These are phyloP conservation scores for Pythium chondricola DNA, from an alignment of 352 stramenopile species.

Conservation along the genomic window DNA sequence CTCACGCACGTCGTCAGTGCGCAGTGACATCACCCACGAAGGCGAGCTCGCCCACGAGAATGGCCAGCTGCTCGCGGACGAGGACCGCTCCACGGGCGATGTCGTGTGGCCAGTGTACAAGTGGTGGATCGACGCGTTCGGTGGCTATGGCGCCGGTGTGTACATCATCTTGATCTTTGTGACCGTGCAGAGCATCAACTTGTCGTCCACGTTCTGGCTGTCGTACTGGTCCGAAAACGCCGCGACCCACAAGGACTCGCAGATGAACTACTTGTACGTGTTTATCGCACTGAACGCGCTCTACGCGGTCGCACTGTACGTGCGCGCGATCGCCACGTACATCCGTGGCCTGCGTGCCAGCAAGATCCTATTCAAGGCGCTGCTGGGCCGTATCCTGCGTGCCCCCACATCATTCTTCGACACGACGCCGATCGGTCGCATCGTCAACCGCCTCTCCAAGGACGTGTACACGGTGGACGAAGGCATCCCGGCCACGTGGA, in stretches of 20 bases:
- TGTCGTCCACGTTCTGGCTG: conserved; percentile 84
- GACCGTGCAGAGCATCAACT: conserved; percentile 35
- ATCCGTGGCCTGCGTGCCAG: conserved; percentile 48
- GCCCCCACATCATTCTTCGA: conserved; percentile 77
- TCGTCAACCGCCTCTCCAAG: conserved; percentile 77
- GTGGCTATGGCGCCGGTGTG: conserved; percentile 38
- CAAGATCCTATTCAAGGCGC: conserved; percentile 44
- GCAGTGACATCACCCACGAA: conserved; percentile 45
- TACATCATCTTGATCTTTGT: conserved; percentile 43
- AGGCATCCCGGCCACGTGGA: conserved; percentile 49
- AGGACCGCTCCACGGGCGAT: conserved; percentile 57
- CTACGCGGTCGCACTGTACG: conserved; percentile 59
- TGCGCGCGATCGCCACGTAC: conserved; percentile 55
- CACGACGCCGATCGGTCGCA: conserved; percentile 66
- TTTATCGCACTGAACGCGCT: conserved; percentile 66
- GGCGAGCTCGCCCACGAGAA: conserved; percentile 22
- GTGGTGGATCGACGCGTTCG: conserved; percentile 57
- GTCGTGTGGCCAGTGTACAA: conserved; percentile 63
- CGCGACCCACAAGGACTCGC: conserved; percentile 22
- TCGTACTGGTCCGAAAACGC: conserved; percentile 86
- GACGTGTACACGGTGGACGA: conserved; percentile 75
- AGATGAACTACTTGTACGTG: conserved; percentile 82
- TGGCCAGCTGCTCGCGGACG: conserved; percentile 51
- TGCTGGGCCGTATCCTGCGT: conserved; percentile 89
- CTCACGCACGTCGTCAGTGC: conserved; percentile 44